Conservation (phyloP, 2,329 filamentous ascomycete species). For the Trichoderma sp. region DNA sequence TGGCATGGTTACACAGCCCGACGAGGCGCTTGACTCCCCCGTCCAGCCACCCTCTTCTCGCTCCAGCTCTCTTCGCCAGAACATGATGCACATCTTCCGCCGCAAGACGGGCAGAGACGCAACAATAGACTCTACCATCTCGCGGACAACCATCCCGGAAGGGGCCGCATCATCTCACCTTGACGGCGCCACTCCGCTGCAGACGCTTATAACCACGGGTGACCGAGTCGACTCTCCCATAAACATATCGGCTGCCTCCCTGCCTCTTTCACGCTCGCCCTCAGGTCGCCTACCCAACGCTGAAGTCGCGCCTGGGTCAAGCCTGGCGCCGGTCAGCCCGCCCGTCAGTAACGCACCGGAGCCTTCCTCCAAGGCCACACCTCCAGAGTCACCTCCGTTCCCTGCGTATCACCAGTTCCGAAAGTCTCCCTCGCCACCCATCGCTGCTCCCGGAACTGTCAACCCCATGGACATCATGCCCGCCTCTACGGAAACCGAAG, state of each 20-base stretch:
- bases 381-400: conserved; percentile 35
- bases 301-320: conserved; percentile 7
- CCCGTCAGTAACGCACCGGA: conserved; percentile 26
- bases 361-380: conserved; percentile 34
- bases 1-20: conserved; percentile 42
- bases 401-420: conserved; percentile 32
- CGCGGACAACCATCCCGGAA: conserved; percentile 13
- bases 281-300: conserved; percentile 28
- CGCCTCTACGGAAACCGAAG: conserved; percentile 43
- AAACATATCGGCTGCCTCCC: conserved; percentile 21
- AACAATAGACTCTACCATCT: conserved; percentile 35
- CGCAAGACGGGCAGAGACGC: conserved; percentile 41
- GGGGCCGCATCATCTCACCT: conserved; percentile 2
- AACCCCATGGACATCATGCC: conserved; percentile 60
- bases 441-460: conserved; percentile 50
- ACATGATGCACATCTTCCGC: conserved; percentile 43
- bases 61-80: conserved; percentile 42
- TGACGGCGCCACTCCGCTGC: conserved; percentile 25
- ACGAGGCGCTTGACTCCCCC: conserved; percentile 29
- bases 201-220: conserved; percentile 24
- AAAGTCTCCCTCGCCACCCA: conserved; percentile 38
- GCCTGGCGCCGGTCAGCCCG: conserved; percentile 17
- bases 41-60: conserved; percentile 36
- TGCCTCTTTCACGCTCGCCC: conserved; percentile 17
- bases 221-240: conserved; percentile 28